Conservation (phyloP, 1,284 basidiomycete genomes). For the Rhodotorula sp. region DNA sequence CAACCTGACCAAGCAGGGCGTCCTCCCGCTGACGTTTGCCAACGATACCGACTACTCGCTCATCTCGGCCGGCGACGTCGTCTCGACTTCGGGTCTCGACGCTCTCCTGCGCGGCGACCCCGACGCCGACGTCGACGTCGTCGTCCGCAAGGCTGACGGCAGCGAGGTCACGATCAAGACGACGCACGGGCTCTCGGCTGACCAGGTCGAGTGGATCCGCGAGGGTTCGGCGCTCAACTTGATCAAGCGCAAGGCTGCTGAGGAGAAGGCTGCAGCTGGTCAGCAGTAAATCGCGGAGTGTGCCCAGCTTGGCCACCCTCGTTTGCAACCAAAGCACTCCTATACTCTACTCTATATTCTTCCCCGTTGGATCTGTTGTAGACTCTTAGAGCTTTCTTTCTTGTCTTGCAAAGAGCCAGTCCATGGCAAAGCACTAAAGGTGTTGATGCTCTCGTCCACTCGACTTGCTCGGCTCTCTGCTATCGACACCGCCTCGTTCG, state of each 20-base stretch:
- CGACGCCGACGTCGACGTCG: conserved; percentile 60
- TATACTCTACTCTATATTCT: background rate
- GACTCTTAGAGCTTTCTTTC: background rate
- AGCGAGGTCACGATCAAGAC: conserved; percentile 66
- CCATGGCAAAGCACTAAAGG: too few relatives aligned
- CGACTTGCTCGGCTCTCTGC: too few relatives aligned
- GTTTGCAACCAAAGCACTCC: too few relatives aligned
- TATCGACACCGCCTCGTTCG: too few relatives aligned
- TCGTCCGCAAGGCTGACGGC: conserved; percentile 67
- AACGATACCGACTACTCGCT: conserved; percentile 77
- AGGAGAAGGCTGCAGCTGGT: conserved; percentile 8
- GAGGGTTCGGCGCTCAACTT: conserved; percentile 81
- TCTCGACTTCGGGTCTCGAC: conserved; percentile 57
- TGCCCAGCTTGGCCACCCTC: too few relatives aligned
- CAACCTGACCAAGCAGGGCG: conserved; percentile 77
- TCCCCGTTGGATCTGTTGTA: background rate
- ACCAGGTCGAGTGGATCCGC: conserved; percentile 58
- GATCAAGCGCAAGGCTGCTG: conserved; percentile 24
- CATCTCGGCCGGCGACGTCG: conserved; percentile 73
- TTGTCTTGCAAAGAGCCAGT: too few relatives aligned
- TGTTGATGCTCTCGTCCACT: too few relatives aligned
- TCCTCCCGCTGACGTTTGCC: conserved; percentile 87
- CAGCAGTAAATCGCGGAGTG: background rate
- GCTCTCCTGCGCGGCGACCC: conserved; percentile 59
- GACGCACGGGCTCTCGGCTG: conserved; percentile 80